These are phyloP conservation scores for Penicillium antarcticum DNA, from an alignment of 495 filamentous ascomycete species.

Conservation along the genomic window DNA sequence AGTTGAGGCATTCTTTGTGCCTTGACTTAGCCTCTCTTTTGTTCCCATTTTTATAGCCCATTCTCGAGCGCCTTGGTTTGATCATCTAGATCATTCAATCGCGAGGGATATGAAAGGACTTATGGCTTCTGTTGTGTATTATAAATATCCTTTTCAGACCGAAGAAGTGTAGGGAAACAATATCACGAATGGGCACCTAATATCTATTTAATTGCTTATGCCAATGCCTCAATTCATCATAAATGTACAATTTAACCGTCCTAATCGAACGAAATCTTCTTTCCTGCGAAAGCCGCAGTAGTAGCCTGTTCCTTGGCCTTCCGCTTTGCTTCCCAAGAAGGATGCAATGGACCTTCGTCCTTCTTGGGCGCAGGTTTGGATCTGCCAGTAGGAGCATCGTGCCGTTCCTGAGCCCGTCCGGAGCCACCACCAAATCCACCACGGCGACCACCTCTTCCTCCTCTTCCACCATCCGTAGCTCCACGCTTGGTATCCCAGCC, in stretches of 20 bases:
- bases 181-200: background rate
- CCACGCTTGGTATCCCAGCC: constrained; percentile 49
- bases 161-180: no score
- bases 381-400: constrained; percentile 20
- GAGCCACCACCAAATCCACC: constrained; percentile 3
- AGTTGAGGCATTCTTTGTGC: no score
- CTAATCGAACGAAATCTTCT: constrained; percentile 89
- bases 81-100: no score
- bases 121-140: no score
- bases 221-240: background rate
- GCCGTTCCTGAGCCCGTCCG: constrained; percentile 5
- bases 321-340: constrained; percentile 88
- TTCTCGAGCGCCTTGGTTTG: no score
- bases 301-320: constrained; percentile 69
- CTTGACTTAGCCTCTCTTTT: no score
- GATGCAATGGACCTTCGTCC: constrained; percentile 74
- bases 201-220: background rate
- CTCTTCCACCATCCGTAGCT: constrained; percentile 30
- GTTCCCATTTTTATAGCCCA: no score
- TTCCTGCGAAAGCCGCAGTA: constrained; percentile 70
- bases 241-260: constrained; percentile 1
- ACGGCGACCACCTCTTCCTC: constrained; percentile 12
- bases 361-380: constrained; percentile 38
- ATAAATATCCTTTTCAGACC: no score
- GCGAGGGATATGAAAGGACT: no score